Evolutionary conservation across 192 early-diverging fungal species (phyloP).

Genomic region (Coemansia sp.): DNA sequence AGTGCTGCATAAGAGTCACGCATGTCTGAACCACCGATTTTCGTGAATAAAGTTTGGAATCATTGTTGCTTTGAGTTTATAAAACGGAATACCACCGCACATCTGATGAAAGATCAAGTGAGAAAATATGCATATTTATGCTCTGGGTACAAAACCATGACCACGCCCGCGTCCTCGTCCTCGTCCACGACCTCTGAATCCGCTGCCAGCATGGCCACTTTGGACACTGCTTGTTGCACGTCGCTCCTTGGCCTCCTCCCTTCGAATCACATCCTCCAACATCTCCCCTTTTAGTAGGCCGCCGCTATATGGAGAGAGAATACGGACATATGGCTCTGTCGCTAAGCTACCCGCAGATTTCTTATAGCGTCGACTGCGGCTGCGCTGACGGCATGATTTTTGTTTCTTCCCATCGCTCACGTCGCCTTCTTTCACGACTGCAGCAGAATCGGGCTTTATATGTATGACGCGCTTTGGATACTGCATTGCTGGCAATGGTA

Average conservation of each 20-base stretch:
- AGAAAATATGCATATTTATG: no score
- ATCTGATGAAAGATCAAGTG: no score
- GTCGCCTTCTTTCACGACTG: background rate
- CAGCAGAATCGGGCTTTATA: slow-evolving; percentile 11
- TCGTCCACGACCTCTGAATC: slow-evolving; percentile 29
- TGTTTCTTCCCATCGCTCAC: background rate
- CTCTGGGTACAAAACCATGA: background rate
- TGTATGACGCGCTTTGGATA: slow-evolving; percentile 38
- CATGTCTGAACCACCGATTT: background rate
- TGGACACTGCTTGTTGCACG: slow-evolving; percentile 3
- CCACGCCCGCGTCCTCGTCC: slow-evolving; percentile 23
- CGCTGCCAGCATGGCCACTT: slow-evolving; percentile 17
- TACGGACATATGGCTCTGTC: slow-evolving; percentile 13
- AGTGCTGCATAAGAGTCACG: slow-evolving; percentile 3
- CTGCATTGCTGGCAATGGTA: slow-evolving; percentile 32
- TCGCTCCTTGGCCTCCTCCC: slow-evolving; percentile 20
- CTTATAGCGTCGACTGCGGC: background rate
- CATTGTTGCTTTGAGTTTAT: background rate
- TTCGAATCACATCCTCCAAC: slow-evolving; percentile 43
- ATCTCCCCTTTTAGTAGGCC: slow-evolving; percentile 39
- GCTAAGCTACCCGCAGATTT: no score
- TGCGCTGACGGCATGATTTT: slow-evolving; percentile 6
- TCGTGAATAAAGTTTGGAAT: background rate
- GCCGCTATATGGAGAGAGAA: slow-evolving; percentile 40
- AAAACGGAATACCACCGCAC: no score